These are phyloP conservation scores for Exidia glandulosa DNA, from an alignment of 768 basidiomycete species.

Conservation along the genomic window DNA sequence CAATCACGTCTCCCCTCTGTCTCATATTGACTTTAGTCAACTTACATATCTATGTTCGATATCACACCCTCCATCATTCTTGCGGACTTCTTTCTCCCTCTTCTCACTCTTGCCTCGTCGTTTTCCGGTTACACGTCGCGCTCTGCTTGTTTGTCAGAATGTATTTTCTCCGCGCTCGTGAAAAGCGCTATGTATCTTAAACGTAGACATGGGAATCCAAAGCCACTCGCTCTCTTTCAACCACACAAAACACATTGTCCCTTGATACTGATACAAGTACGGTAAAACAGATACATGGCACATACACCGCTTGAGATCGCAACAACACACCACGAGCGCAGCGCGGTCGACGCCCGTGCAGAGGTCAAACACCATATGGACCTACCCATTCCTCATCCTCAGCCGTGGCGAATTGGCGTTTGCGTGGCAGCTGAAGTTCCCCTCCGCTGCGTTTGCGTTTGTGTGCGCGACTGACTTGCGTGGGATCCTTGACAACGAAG, in stretches of 20 bases:
- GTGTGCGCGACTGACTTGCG: background rate
- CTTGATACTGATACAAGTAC: no score
- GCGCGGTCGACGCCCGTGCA: background rate
- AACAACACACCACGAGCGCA: background rate
- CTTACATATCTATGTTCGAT: background rate
- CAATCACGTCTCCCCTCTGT: background rate
- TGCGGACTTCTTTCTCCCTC: background rate
- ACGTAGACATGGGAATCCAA: background rate
- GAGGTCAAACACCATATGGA: conserved; percentile 8
- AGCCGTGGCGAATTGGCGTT: background rate
- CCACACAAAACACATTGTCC: no score
- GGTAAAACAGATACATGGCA: background rate
- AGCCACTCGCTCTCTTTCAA: background rate
- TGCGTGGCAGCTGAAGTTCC: background rate
- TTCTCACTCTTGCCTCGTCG: no score
- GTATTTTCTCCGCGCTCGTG: background rate
- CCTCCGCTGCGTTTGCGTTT: background rate
- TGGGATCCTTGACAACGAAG: background rate
- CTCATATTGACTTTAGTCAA: background rate
- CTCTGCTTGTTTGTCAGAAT: background rate
- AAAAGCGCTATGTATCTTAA: background rate
- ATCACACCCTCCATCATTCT: background rate
- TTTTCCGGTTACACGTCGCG: no score
- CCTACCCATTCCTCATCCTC: conserved; percentile 7
- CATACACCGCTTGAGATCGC: background rate